Base-by-base conservation (phyloP, 805 yeast species). In the Metschnikowia lachancei region DNA sequence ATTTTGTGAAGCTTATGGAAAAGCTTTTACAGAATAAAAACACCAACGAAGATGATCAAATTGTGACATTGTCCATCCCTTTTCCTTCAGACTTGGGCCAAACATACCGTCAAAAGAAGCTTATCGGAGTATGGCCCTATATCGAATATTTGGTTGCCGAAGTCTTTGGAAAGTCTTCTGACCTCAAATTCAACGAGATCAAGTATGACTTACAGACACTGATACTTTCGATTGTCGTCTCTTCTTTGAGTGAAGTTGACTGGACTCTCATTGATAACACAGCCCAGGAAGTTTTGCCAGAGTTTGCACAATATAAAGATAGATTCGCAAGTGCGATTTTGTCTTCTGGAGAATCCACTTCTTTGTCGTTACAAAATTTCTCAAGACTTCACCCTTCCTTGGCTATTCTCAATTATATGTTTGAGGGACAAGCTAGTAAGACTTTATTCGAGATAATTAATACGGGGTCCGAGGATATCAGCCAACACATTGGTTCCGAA, bases 71-170 rank as follows among this genome's bases (percentile, higher is more conserved):
- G 31, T 14, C 36, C 4, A 58, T 82, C 12, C 72, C 80, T 11
- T 85, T 74, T 56, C 96, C 96, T 0, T 55, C 69, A 6, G 79
- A 76, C 43, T 61, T 89, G 22, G 96, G 96, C 0, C 60, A 61
- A 2, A 69, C 72, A 0, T 77, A 81, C 52, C 75, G 95, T 55
- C 39, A 50, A 30, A 60, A 64, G 42, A 77, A 61, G 37, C 60
- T 69, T 28, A 62, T 72, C 14, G 96, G 96, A 2, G 64, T 89
- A 5, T 80, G 90, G 80, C 89, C 94, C 2, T 92, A 91, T 56
- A 62, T 87, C 44, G 92, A 88, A 43, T 89, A 80, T 55, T 61
- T 90, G 12, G 58, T 86, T n/a, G 66, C 75, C 11, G 86, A 85
- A 36, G 79, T 90, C 0, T 80, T 90, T 53, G 77, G 75, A 6